Percentiles rank a stretch among this genome's conserved stretches.
These are phyloP conservation scores for Trametes cingulata DNA, from an alignment of 768 basidiomycete genomes.

Conservation along the genomic window DNA sequence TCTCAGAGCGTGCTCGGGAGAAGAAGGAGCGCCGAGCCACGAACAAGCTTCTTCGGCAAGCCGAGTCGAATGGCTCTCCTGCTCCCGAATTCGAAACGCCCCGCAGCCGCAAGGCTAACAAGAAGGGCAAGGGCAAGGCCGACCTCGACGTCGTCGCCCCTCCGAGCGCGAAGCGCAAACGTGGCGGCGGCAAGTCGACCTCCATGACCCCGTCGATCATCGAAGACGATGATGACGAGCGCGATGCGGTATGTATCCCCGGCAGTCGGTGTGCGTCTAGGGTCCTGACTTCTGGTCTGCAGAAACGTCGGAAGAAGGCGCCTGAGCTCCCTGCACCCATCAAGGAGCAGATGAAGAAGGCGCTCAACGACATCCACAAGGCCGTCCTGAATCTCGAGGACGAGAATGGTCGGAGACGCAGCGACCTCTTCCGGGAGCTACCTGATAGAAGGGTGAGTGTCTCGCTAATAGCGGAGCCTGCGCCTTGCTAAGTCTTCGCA, in stretches of 20 bases:
- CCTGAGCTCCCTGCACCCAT: slow-evolving; percentile 57
- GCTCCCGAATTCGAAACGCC: slow-evolving; percentile 29
- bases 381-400: slow-evolving; percentile 75
- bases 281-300: background rate
- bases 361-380: slow-evolving; percentile 72
- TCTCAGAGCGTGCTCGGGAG: slow-evolving; percentile 63
- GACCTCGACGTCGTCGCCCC: slow-evolving; percentile 34
- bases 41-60: slow-evolving; percentile 59
- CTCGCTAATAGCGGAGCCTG: background rate
- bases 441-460: slow-evolving; percentile 69
- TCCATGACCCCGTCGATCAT: slow-evolving; percentile 74
- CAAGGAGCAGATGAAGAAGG: slow-evolving; percentile 81
- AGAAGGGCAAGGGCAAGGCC: slow-evolving; percentile 60
- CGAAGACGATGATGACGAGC: slow-evolving; percentile 79
- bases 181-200: slow-evolving; percentile 65
- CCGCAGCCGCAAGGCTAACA: slow-evolving; percentile 54
- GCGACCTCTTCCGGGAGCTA: slow-evolving; percentile 86
- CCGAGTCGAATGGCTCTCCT: slow-evolving; percentile 39
- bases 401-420: slow-evolving; percentile 73
- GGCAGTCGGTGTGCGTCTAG: background rate
- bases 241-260: slow-evolving; percentile 53
- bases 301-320: slow-evolving; percentile 85
- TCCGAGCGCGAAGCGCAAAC: slow-evolving; percentile 72
- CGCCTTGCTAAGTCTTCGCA: slow-evolving; percentile 19
- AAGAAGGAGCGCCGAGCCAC: slow-evolving; percentile 63